Conservation (phyloP, 495 filamentous ascomycete species). For the Penicillium arizonense region DNA sequence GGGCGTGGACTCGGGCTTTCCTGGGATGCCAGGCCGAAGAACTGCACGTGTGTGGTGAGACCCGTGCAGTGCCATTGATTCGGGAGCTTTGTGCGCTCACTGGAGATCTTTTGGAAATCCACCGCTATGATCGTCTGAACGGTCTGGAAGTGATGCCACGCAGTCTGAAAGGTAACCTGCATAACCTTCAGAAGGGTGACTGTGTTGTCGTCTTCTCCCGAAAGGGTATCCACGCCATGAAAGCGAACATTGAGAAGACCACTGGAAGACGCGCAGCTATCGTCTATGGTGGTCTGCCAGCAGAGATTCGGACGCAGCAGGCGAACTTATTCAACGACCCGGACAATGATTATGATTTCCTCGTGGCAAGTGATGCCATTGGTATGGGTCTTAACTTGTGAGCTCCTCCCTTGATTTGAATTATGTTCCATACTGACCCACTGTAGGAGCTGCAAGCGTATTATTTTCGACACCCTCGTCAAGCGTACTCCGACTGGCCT, state of each 20-base stretch:
- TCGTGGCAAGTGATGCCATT: slow-evolving; percentile 94
- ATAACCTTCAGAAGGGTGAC: slow-evolving; percentile 79
- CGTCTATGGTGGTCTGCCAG: slow-evolving; percentile 89
- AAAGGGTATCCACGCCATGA: slow-evolving; percentile 76
- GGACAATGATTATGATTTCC: slow-evolving; percentile 88
- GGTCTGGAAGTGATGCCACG: slow-evolving; percentile 62
- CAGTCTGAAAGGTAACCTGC: slow-evolving; percentile 62
- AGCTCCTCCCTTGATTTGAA: slow-evolving; percentile 18
- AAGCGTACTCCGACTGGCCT: slow-evolving; percentile 61
- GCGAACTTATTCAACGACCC: slow-evolving; percentile 92
- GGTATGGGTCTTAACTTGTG: slow-evolving; percentile 95
- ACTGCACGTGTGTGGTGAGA: slow-evolving; percentile 92
- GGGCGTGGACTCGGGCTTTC: slow-evolving; percentile 95
- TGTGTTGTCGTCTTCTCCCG: slow-evolving; percentile 85
- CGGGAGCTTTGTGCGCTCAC: slow-evolving; percentile 72
- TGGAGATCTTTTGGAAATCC: slow-evolving; percentile 79
- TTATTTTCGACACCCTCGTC: slow-evolving; percentile 76
- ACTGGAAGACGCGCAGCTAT: slow-evolving; percentile 83
- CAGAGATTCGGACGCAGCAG: slow-evolving; percentile 88
- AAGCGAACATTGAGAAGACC: slow-evolving; percentile 67
- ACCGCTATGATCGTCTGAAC: slow-evolving; percentile 79
- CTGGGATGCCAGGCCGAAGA: slow-evolving; percentile 83
- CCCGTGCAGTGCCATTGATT: slow-evolving; percentile 76
- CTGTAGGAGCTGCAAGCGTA: slow-evolving; percentile 74
- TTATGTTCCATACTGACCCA: slow-evolving; percentile 8